Conservation (phyloP, 2,329 filamentous ascomycete species). For the Beauveria bassiana region DNA sequence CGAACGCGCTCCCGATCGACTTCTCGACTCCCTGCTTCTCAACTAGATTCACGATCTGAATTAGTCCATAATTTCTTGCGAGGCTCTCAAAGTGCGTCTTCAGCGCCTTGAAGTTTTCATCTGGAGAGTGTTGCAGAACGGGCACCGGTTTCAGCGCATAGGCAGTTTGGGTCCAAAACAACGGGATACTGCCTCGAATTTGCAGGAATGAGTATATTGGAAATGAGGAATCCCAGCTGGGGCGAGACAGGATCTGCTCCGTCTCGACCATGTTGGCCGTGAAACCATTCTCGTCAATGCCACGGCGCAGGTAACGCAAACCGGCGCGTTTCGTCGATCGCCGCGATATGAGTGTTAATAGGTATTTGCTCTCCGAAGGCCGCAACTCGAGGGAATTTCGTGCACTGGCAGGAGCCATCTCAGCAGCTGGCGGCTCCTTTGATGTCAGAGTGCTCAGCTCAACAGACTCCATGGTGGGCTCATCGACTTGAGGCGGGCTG, state of each 20-base stretch:
- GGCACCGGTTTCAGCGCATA: conserved; percentile 89
- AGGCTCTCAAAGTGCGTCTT: conserved; percentile 70
- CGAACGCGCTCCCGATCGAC: conserved; percentile 70
- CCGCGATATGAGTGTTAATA: conserved; percentile 88
- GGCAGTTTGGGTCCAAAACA: conserved; percentile 92
- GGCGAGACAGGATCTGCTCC: conserved; percentile 78
- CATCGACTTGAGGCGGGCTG: conserved; percentile 47
- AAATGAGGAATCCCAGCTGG: conserved; percentile 52
- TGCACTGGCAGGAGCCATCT: conserved; percentile 13
- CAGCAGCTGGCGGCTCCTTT: conserved; percentile 16
- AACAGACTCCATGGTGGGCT: conserved; percentile 35
- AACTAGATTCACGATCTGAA: conserved; percentile 78
- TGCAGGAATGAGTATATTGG: conserved; percentile 81
- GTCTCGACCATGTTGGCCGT: conserved; percentile 91
- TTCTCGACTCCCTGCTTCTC: conserved; percentile 82
- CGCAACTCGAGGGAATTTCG: conserved; percentile 33
- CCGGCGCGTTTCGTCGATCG: conserved; percentile 81
- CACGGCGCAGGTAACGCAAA: conserved; percentile 80
- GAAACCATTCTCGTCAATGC: conserved; percentile 82
- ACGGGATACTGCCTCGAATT: conserved; percentile 79
- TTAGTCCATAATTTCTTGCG: conserved; percentile 58
- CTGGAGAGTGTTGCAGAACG: conserved; percentile 69
- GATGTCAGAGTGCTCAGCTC: conserved; percentile 34
- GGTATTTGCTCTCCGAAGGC: conserved; percentile 49
- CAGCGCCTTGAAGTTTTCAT: conserved; percentile 72